A percentile compares a stretch with the other conserved stretches of the same genome.
These are phyloP conservation scores for Wickerhamiella kurtzmanii DNA, from an alignment of 805 yeast species.

Conservation along the genomic window DNA sequence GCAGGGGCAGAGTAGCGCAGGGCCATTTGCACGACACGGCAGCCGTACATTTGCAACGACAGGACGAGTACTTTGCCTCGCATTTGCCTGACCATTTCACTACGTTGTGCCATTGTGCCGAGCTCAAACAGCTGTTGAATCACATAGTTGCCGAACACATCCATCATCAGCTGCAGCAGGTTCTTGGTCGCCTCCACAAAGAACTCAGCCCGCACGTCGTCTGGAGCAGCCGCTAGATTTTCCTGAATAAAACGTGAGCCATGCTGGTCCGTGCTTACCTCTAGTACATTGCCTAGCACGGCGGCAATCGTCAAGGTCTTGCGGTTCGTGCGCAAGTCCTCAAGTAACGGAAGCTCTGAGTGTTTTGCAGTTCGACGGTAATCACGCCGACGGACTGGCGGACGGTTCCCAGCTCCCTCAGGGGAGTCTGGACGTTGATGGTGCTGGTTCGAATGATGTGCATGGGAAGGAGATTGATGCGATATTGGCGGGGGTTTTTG, in stretches of 20 bases:
- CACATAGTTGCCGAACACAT: conserved; percentile 95
- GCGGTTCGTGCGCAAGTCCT: conserved; percentile 63
- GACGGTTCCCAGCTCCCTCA: neutral
- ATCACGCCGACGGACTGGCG: neutral
- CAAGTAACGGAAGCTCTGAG: conserved; percentile 43
- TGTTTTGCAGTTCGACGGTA: neutral
- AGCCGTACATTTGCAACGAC: conserved; percentile 93
- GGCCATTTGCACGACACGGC: conserved; percentile 93
- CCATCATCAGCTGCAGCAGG: conserved; percentile 73
- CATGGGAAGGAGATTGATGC: too few species aligned
- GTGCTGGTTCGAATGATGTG: too few species aligned
- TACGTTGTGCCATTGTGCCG: conserved; percentile 59
- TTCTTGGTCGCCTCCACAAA: conserved; percentile 72
- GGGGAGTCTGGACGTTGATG: too few species aligned
- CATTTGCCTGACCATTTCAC: conserved; percentile 56
- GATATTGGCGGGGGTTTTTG: too few species aligned
- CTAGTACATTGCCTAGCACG: conserved; percentile 75
- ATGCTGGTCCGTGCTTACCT: conserved; percentile 89
- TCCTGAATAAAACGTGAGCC: conserved; percentile 96
- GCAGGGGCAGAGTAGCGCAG: conserved; percentile 53
- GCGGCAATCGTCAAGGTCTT: conserved; percentile 56
- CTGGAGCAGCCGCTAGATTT: conserved; percentile 48
- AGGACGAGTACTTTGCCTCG: conserved; percentile 58
- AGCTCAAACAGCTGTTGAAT: conserved; percentile 86
- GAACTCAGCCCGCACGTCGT: conserved; percentile 64